Percentiles rank a stretch among this genome's conserved stretches.
These are phyloP conservation scores for Solanum paucissectum DNA, from an alignment of 257 asterid genomes.

Conservation along the genomic window DNA sequence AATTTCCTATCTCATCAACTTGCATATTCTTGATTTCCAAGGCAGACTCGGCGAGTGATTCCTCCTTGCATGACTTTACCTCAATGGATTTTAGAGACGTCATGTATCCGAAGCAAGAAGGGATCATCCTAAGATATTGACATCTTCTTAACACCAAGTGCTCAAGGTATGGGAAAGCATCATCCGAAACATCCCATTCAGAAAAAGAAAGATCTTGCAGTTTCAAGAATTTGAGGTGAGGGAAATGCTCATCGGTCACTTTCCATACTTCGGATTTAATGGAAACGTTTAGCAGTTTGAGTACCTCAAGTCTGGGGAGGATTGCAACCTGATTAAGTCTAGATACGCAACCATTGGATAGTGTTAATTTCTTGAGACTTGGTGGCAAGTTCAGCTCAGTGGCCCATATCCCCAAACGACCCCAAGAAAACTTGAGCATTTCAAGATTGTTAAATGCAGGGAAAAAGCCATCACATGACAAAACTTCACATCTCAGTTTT, in stretches of 20 bases:
- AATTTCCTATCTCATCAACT: neutral
- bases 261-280: neutral
- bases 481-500: neutral
- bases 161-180: neutral
- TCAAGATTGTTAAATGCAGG: neutral
- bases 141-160: neutral
- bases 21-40: neutral
- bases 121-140: neutral
- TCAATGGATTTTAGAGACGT: neutral
- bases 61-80: neutral
- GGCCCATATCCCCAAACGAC: neutral
- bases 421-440: neutral
- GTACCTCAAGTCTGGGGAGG: neutral
- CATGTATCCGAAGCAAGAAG: neutral
- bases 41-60: neutral
- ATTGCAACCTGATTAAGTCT: neutral
- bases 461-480: neutral
- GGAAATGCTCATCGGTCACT: neutral
- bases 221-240: neutral
- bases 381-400: neutral
- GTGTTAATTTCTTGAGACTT: neutral
- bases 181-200: neutral
- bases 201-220: neutral
- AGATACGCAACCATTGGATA: neutral
- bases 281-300: neutral